Evolutionary conservation across 352 stramenopile genomes (phyloP), one percentile per base, ranked within the genome.

Genomic region (Phytophthora meadii): DNA sequence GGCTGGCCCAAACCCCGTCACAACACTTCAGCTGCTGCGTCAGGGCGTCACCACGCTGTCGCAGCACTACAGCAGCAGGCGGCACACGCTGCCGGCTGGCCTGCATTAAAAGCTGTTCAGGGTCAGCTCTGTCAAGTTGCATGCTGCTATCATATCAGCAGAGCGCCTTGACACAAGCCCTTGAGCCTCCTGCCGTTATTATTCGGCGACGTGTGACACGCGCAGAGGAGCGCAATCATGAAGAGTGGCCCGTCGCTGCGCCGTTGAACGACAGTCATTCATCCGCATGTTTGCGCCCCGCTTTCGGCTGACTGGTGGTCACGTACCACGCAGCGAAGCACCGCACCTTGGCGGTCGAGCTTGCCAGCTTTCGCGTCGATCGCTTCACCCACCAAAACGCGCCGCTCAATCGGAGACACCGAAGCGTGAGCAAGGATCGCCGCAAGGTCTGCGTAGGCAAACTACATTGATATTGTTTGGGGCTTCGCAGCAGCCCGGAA

Each of bases 241-340:
- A 51, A 61, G 9, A 27, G 19, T 37, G 10, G 1, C 30, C 37
- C 34, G 36, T 40, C 45, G 40, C n/a, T 60, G 39, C 25, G 2
- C 22, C 17, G 28, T 28, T 50, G 40, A 50, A 30, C 19, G 37
- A 46, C 63, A 32, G 56, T 67, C 57, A 71, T 67, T 62, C 56
- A 54, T 30, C 47, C 14, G 44, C 24, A 50, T 0, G 24, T 36
- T 50, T 50, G 22, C 44, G 15, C 11, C 34, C 24, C 30, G 44
- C 34, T 28, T 24, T 14, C 22, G 36, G n/a, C 10, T 36, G 42
- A 42, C n/a, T 42, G 37, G 37, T 14, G 37, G 37, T 42, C 37
- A 24, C 15, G 55, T 62, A 68, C 64, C 61, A 54, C 64, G 40
- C 45, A 36, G 10, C 14, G 17, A 59, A 39, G 61, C 61, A 69